Evolutionary conservation across 805 yeast species (phyloP), one percentile per base, ranked within the genome.

Genomic region (Schizosaccharomyces japonicus): DNA sequence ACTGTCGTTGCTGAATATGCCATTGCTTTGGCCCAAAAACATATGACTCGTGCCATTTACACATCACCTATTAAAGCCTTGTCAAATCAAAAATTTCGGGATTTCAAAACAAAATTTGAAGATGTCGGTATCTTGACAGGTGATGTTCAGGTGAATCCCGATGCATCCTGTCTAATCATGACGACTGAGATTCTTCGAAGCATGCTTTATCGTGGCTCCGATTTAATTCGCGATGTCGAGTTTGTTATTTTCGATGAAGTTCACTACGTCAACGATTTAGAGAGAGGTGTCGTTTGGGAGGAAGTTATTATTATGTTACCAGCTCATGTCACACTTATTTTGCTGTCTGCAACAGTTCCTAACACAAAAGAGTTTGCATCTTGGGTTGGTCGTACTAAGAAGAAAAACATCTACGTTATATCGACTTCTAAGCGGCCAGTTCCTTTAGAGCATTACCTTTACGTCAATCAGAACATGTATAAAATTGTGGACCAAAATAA

Each of bases 201-300:
- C 13, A 90, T 90, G 98, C 70, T 90, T 33, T 90, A 90, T 58
- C 69, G 94, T 57, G 98, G 98, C 51, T 94, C 96, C 0, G 98
- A 90, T 64, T 63, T 90, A 44, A 85, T 90, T 55, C 71, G 98
- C 60, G 98, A 90, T 63, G 95, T 90, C 21, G 98, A 87, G 58
- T 90, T 85, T 67, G 95, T 90, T 26, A 84, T 90, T 36, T 90
- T 90, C 60, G 98, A 90, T 64, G 98, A 90, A 60, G 98, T 90
- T 1, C 98, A 90, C 63, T 90, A 90, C 59, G 95, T 90, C 52
- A 90, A 90, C 60, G 98, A 90, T 64, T 78, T 82, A 50, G 94
- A 83, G 56, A 75, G 98, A 61, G 98, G 98, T 57, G 98, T 90
- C 11, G 98, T 90, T 3, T 90, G 98, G 98, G 98, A 90, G 65